These are phyloP conservation scores for Henckelia pumila DNA, from an alignment of 257 asterid genomes.

Conservation along the genomic window DNA sequence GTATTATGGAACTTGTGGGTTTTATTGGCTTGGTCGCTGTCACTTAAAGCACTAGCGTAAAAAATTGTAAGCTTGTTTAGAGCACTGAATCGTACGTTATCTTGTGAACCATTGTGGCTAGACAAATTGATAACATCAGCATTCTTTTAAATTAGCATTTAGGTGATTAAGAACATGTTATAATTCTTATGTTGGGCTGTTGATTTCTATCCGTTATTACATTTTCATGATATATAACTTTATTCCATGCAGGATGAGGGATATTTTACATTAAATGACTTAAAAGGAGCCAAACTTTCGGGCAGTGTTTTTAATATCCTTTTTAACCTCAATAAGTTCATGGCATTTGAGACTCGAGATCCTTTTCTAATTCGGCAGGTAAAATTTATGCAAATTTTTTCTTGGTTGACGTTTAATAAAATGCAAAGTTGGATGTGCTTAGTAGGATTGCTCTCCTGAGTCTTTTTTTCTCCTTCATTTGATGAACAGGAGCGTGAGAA, in stretches of 20 bases:
- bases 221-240: conserved; percentile 22
- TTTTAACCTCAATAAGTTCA: conserved; percentile 95
- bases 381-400: conserved; percentile 17
- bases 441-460: conserved; percentile 16
- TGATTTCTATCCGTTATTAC: conserved; percentile 3
- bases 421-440: conserved; percentile 9
- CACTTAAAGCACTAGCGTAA: conserved; percentile 1
- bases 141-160: background rate
- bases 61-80: conserved; percentile 17
- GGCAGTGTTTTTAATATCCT: conserved; percentile 93
- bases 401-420: background rate
- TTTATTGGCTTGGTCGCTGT: conserved; percentile 9
- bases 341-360: conserved; percentile 99
- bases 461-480: conserved; percentile 22
- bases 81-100: conserved; percentile 18
- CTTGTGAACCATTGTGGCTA: conserved; percentile 11
- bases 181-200: conserved; percentile 1
- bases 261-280: conserved; percentile 75
- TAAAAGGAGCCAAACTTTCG: conserved; percentile 83
- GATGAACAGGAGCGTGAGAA: conserved; percentile 91
- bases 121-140: background rate
- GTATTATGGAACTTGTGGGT: conserved; percentile 19
- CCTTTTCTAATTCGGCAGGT: conserved; percentile 99
- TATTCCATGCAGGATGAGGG: conserved; percentile 67
- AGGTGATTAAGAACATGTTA: background rate